A percentile compares a stretch with the other conserved stretches of the same genome.
phyloP scores from a whole-genome alignment of 306 rosid species.

The Vachellia pachyceras region DNA sequence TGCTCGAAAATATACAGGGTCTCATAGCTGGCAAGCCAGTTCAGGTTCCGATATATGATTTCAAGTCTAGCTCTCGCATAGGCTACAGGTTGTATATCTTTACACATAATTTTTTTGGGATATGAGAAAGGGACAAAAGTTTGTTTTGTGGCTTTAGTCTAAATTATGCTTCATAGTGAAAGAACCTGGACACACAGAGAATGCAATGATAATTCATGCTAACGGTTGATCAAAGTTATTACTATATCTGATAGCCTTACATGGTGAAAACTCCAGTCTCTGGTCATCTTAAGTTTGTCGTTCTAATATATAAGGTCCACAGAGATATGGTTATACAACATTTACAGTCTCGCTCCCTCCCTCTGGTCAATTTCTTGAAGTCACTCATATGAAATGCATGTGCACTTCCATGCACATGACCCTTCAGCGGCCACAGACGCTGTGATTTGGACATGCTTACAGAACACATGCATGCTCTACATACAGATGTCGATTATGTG shows the following conservation, averaged over 20 bases:
- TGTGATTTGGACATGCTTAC: conserved; percentile 22
- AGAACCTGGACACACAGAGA: conserved; percentile 17
- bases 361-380: background rate
- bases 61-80: conserved; percentile 84
- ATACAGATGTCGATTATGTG: conserved; percentile 27
- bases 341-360: conserved; percentile 1
- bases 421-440: conserved; percentile 10
- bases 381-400: background rate
- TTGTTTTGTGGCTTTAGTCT: conserved; percentile 27
- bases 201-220: conserved; percentile 14
- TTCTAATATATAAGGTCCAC: conserved; percentile 4
- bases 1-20: conserved; percentile 86
- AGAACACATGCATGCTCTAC: conserved; percentile 11
- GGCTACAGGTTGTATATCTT: conserved; percentile 81
- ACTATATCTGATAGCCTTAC: conserved; percentile 14
- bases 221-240: conserved; percentile 12
- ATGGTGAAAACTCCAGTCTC: conserved; percentile 23
- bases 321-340: conserved; percentile 3
- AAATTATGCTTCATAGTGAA: conserved; percentile 35
- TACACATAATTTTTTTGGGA: conserved; percentile 24
- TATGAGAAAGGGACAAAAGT: background rate
- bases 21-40: conserved; percentile 86
- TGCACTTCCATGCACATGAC: background rate
- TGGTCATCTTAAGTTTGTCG: conserved; percentile 17
- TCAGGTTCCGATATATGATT: conserved; percentile 93